These are phyloP conservation scores for Lasiodiplodia sp. DNA, from an alignment of 2,329 filamentous ascomycete genomes.

Conservation along the genomic window DNA sequence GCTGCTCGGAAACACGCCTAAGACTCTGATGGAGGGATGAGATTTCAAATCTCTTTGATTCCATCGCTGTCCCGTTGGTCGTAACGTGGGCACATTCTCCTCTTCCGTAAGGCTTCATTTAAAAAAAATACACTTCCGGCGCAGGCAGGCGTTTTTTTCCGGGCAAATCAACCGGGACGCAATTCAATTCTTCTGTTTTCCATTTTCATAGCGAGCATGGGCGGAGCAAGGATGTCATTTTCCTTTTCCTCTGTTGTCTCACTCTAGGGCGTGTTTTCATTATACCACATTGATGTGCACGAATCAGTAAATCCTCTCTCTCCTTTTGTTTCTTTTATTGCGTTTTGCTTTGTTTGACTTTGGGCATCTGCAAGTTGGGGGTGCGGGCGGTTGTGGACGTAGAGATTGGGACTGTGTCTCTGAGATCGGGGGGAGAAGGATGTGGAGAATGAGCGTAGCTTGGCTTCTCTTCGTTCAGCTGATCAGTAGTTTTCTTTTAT, in stretches of 20 bases:
- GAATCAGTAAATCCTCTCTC: slow-evolving; percentile 30
- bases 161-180: slow-evolving; percentile 4
- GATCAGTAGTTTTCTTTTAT: slow-evolving; percentile 15
- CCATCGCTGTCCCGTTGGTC: slow-evolving; percentile 5
- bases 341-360: background rate
- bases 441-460: background rate
- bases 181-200: slow-evolving; percentile 20
- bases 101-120: slow-evolving; percentile 19
- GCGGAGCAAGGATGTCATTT: slow-evolving; percentile 31
- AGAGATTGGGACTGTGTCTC: slow-evolving; percentile 6
- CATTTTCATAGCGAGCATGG: slow-evolving; percentile 31
- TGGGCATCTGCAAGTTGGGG: background rate
- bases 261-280: slow-evolving; percentile 22
- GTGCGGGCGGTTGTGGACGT: background rate
- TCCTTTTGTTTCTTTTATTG: background rate
- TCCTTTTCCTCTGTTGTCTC: slow-evolving; percentile 28
- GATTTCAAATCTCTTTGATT: slow-evolving; percentile 7
- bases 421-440: background rate
- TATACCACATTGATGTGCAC: slow-evolving; percentile 31
- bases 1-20: slow-evolving; percentile 78
- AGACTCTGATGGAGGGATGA: slow-evolving; percentile 82
- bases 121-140: slow-evolving; percentile 18
- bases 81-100: slow-evolving; percentile 7
- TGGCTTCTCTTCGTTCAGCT: slow-evolving; percentile 13
- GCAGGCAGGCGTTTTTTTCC: slow-evolving; percentile 26